These are phyloP conservation scores for Moniliella sp. DNA, from an alignment of 1,284 basidiomycete species.

Conservation along the genomic window DNA sequence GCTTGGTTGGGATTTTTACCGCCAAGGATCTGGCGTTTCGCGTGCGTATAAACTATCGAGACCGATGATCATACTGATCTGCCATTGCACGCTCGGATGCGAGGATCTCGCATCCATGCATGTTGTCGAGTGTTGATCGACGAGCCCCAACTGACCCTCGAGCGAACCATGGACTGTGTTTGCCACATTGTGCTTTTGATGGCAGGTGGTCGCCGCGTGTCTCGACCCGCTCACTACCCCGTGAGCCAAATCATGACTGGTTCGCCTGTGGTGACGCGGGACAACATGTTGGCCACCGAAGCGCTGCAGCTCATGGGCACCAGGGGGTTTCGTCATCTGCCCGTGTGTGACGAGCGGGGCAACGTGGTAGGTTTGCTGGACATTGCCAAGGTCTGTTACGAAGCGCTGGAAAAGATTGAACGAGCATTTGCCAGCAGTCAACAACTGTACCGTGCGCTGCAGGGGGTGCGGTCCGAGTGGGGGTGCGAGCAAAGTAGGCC, in stretches of 20 bases:
- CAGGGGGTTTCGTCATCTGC: slow-evolving; percentile 80
- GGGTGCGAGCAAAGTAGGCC: slow-evolving; percentile 45
- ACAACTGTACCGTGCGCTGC: slow-evolving; percentile 83
- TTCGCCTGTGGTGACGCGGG: slow-evolving; percentile 95
- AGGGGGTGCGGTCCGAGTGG: slow-evolving; percentile 96
- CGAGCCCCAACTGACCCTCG: no score
- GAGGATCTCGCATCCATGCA: no score
- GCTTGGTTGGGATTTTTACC: slow-evolving; percentile 95
- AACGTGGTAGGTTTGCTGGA: slow-evolving; percentile 91
- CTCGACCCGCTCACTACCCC: slow-evolving; percentile 71
- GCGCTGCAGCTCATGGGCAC: slow-evolving; percentile 97
- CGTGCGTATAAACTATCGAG: no score
- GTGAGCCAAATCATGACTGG: slow-evolving; percentile 94
- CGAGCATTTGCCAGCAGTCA: slow-evolving; percentile 86
- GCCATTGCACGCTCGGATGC: no score
- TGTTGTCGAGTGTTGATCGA: no score
- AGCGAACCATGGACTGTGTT: no score
- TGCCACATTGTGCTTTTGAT: no score
- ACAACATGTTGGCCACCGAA: slow-evolving; percentile 90
- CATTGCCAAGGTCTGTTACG: slow-evolving; percentile 98
- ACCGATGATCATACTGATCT: no score
- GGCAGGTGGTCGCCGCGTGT: slow-evolving; percentile 81
- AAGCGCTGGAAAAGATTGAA: slow-evolving; percentile 93
- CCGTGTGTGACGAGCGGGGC: slow-evolving; percentile 40
- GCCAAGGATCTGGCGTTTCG: slow-evolving; percentile 96